phyloP scores from a whole-genome alignment of 176 grass and related monocot species.

The Tillandsia fasciculata region DNA sequence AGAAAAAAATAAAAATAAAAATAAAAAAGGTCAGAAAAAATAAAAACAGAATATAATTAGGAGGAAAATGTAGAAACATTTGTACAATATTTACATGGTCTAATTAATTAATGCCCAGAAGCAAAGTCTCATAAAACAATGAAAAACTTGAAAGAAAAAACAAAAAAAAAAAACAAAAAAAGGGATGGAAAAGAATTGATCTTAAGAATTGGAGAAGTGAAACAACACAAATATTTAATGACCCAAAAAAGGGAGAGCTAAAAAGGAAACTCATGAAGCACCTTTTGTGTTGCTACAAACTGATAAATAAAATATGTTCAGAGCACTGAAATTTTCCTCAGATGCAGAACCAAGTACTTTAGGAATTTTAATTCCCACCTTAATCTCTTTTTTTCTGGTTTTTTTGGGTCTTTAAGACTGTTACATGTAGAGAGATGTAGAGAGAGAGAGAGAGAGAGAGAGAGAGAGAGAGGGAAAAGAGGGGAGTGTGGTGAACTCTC shows the following conservation, averaged over 20 bases:
- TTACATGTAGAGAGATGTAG: no score
- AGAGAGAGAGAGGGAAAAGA: background rate
- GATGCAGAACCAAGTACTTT: background rate
- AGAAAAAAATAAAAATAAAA: background rate
- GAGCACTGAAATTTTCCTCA: background rate
- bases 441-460: background rate
- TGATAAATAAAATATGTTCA: background rate
- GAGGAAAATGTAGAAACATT: no score
- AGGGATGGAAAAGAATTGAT: conserved; percentile 3
- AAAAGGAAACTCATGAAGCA: background rate
- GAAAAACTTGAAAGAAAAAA: conserved; percentile 4
- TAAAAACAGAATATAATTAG: background rate
- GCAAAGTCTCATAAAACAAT: no score
- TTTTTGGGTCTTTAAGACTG: no score
- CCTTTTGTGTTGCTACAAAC: background rate
- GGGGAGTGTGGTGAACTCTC: conserved; percentile 33
- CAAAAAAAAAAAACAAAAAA: background rate
- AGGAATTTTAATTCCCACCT: background rate
- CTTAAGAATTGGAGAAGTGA: background rate
- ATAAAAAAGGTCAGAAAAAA: no score
- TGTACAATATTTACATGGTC: no score
- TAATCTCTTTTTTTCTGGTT: background rate
- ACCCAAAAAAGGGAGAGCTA: background rate
- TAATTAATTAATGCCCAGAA: no score
- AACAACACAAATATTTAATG: background rate